Percentiles rank a stretch among this genome's conserved stretches.
Conservation (phyloP, 192 early-diverging fungal genomes). For the Coemansia sp. region DNA sequence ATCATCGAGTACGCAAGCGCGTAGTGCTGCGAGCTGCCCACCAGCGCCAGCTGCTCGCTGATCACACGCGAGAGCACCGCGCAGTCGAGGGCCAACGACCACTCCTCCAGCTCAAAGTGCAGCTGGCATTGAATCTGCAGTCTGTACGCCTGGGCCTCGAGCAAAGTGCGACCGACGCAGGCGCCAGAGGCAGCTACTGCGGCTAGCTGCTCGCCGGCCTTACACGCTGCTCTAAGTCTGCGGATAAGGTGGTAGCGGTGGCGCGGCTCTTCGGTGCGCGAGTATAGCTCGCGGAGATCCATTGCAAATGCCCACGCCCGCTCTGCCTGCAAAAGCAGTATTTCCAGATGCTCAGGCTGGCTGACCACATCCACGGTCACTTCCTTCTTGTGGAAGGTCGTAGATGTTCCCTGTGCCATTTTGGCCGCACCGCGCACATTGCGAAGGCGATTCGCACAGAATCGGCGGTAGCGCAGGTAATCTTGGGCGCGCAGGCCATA, state of each 20-base stretch:
- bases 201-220: slow-evolving; percentile 25
- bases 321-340: slow-evolving; percentile 41
- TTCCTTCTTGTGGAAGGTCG: slow-evolving; percentile 12
- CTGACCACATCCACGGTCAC: slow-evolving; percentile 23
- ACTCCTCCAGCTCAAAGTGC: slow-evolving; percentile 39
- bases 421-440: slow-evolving; percentile 39
- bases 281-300: slow-evolving; percentile 45
- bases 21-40: slow-evolving; percentile 27
- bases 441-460: slow-evolving; percentile 37
- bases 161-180: slow-evolving; percentile 25
- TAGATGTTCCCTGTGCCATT: slow-evolving; percentile 28
- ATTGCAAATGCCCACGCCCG: slow-evolving; percentile 50
- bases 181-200: background rate
- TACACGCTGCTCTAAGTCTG: slow-evolving; percentile 31
- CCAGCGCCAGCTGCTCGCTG: slow-evolving; percentile 21
- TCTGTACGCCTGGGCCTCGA: slow-evolving; percentile 32
- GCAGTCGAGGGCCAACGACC: slow-evolving; percentile 38
- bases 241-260: slow-evolving; percentile 45
- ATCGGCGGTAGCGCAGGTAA: slow-evolving; percentile 45
- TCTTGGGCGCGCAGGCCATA: slow-evolving; percentile 41
- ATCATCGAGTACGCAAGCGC: slow-evolving; percentile 26
- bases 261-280: slow-evolving; percentile 48
- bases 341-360: slow-evolving; percentile 29
- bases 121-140: slow-evolving; percentile 39
- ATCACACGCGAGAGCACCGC: slow-evolving; percentile 24